phyloP scores from a whole-genome alignment of 2,329 filamentous ascomycete species.

The Pseudophaeomoniella oleicola region DNA sequence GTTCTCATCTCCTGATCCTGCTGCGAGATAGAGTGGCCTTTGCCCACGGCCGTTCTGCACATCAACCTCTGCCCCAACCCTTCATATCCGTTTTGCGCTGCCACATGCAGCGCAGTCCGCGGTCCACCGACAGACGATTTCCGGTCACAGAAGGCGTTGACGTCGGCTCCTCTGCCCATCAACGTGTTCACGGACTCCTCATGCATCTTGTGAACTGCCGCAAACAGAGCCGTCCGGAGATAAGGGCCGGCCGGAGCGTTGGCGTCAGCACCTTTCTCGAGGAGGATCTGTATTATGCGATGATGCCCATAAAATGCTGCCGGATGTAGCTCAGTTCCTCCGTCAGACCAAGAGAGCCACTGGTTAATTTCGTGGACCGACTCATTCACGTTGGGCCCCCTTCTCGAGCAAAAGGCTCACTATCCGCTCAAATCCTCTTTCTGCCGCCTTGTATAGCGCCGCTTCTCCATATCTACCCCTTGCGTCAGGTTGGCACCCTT shows the following conservation, averaged over 20 bases:
- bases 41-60: not conserved
- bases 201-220: not conserved
- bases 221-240: not conserved
- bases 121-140: constrained; percentile 10
- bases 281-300: not conserved
- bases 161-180: not conserved
- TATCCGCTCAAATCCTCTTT: too few relatives aligned
- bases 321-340: not conserved
- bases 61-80: constrained; percentile 1
- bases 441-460: too few relatives aligned
- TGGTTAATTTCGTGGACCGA: not conserved
- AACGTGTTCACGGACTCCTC: not conserved
- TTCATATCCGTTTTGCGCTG: constrained; percentile 8
- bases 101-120: constrained; percentile 12
- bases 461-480: too few relatives aligned
- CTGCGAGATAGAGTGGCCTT: not conserved
- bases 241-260: not conserved
- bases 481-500: too few relatives aligned
- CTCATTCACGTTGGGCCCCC: too few relatives aligned
- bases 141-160: constrained; percentile 6
- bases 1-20: not conserved
- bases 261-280: not conserved
- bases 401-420: too few relatives aligned
- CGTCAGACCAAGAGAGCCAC: not conserved
- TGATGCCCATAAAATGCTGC: not conserved